A percentile compares a stretch with the other conserved stretches of the same genome.
Evolutionary conservation across 495 filamentous ascomycete genomes (phyloP).

Genomic region (Neurospora sp.): DNA sequence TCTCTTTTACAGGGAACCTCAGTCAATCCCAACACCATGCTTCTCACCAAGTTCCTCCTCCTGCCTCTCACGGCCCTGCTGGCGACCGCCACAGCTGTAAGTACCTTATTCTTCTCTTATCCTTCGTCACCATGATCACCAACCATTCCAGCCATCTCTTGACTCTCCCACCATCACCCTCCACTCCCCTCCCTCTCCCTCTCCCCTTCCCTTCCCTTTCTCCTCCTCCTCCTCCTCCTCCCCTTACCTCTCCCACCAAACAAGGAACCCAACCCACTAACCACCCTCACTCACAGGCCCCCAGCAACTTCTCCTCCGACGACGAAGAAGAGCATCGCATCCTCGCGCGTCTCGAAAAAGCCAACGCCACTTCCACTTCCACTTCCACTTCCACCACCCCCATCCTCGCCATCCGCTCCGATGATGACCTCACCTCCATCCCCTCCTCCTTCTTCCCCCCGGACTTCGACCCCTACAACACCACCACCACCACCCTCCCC

Average conservation of each 20-base stretch:
- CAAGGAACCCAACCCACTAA: not conserved
- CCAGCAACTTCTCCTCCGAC: not conserved
- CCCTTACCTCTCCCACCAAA: not conserved
- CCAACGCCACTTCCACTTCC: not conserved
- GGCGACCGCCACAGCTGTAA: not conserved
- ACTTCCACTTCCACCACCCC: too few species aligned
- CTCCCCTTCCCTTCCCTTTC: too few species aligned
- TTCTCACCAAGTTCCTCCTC: not conserved
- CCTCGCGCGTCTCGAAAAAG: not conserved
- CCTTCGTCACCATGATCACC: not conserved
- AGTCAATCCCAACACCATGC: not conserved
- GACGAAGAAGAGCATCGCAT: not conserved
- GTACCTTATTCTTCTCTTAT: not conserved
- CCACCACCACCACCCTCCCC: not conserved
- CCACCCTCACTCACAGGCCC: not conserved
- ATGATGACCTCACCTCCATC: not conserved
- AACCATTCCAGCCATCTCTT: not conserved
- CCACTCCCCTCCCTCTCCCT: too few species aligned
- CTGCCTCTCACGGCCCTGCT: not conserved
- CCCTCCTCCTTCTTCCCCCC: not conserved
- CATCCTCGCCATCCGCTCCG: too few species aligned
- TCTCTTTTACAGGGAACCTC: not conserved
- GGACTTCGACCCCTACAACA: not conserved
- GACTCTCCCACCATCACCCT: not conserved
- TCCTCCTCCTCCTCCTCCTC: not conserved